Evolutionary conservation across 2,329 filamentous ascomycete species (phyloP).

Genomic region (Diaporthe sp.): DNA sequence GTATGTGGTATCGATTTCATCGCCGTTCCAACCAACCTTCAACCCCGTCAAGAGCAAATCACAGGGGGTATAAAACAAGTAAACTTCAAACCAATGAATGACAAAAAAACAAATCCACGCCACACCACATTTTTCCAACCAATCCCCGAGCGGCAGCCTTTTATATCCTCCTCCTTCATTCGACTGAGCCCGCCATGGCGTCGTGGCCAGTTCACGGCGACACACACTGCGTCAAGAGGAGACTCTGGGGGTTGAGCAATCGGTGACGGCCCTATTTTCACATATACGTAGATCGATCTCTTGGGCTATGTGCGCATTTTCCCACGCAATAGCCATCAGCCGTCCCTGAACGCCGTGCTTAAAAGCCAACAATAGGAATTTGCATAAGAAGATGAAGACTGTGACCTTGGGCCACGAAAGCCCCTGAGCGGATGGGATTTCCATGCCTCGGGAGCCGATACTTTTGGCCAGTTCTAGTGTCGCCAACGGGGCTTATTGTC

Average conservation of each 20-base stretch:
- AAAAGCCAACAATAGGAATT: conserved; percentile 10
- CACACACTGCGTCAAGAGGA: background rate
- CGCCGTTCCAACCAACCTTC: conserved; percentile 17
- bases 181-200: background rate
- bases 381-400: background rate
- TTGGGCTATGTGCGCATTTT: background rate
- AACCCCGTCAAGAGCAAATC: conserved; percentile 4
- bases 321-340: background rate
- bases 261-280: background rate
- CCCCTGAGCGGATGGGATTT: background rate
- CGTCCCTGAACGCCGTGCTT: conserved; percentile 32
- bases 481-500: conserved; percentile 31
- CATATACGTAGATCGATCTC: background rate
- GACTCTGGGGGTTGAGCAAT: background rate
- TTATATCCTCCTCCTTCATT: background rate
- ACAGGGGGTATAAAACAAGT: conserved; percentile 24
- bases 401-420: background rate
- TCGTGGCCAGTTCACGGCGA: background rate
- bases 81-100: conserved; percentile 16
- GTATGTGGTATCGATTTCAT: conserved; percentile 17
- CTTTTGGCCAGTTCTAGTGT: background rate
- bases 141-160: background rate
- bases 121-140: conserved; percentile 5
- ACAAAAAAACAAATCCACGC: background rate
- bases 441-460: background rate